phyloP scores from a whole-genome alignment of 1,284 basidiomycete species.

The Cutaneotrichosporon cavernicola region DNA sequence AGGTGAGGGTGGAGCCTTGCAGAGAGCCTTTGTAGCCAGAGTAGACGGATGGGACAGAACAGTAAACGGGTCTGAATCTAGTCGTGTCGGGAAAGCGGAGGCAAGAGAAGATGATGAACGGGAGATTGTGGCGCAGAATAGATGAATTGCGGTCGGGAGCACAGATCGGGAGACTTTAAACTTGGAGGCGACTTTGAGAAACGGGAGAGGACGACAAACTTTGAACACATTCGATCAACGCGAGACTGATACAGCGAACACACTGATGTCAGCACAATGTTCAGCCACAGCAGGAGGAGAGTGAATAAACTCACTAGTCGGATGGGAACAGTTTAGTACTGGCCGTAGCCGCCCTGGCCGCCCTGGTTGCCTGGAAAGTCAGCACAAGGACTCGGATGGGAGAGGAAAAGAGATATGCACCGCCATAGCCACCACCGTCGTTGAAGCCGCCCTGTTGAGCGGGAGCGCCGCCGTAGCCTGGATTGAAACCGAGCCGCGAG shows the following conservation, averaged over 20 bases:
- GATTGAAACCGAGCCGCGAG: slow-evolving; percentile 11
- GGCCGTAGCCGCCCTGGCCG: slow-evolving; percentile 41
- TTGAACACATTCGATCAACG: slow-evolving; percentile 15
- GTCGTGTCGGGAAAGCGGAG: slow-evolving; percentile 6
- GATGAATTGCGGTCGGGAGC: slow-evolving; percentile 11
- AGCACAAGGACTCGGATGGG: slow-evolving; percentile 6
- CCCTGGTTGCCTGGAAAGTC: slow-evolving; percentile 27
- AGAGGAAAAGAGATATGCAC: slow-evolving; percentile 15
- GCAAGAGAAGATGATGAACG: neutral
- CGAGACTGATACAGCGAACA: slow-evolving; percentile 14
- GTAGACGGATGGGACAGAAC: slow-evolving; percentile 10
- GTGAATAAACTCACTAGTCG: slow-evolving; percentile 6
- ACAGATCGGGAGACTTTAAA: slow-evolving; percentile 15
- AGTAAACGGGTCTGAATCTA: slow-evolving; percentile 5
- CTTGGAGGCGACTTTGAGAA: neutral
- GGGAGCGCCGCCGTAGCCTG: slow-evolving; percentile 24
- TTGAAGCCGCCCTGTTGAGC: slow-evolving; percentile 25
- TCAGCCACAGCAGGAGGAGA: no score
- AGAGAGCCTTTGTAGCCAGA: slow-evolving; percentile 3
- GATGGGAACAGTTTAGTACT: slow-evolving; percentile 33
- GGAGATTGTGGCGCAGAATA: slow-evolving; percentile 4
- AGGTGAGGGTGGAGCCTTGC: slow-evolving; percentile 6
- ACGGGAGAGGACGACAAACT: slow-evolving; percentile 8
- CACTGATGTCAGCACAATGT: slow-evolving; percentile 3
- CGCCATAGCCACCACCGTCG: slow-evolving; percentile 35